Conservation (phyloP, 2,329 filamentous ascomycete species). For the Penicillium oxalicum region DNA sequence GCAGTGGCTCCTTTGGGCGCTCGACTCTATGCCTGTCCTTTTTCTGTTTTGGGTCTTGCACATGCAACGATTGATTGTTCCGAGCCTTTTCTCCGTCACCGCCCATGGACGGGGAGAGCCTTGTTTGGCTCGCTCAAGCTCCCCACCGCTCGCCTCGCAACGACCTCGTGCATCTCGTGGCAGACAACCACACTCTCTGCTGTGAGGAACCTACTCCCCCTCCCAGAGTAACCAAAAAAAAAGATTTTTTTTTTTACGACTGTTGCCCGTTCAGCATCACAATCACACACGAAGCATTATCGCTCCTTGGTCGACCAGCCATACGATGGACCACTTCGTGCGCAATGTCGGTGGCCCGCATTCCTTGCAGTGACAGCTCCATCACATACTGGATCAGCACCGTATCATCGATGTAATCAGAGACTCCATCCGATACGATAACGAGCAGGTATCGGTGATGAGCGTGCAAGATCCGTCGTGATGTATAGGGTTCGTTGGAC, state of each 20-base stretch:
- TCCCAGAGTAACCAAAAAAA: too few species aligned
- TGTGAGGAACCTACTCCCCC: too few species aligned
- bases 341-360: slow-evolving; percentile 26
- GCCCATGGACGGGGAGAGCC: too few species aligned
- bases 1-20: too few species aligned
- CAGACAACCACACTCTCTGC: too few species aligned
- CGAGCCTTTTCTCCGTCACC: too few species aligned
- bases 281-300: slow-evolving; percentile 32
- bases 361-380: slow-evolving; percentile 24
- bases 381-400: slow-evolving; percentile 28
- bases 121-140: too few species aligned
- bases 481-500: slow-evolving; percentile 29
- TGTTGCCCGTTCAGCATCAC: slow-evolving; percentile 26
- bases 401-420: slow-evolving; percentile 24
- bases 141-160: too few species aligned
- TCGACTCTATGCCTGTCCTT: too few species aligned
- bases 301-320: slow-evolving; percentile 18
- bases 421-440: slow-evolving; percentile 29
- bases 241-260: slow-evolving; percentile 7
- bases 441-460: slow-evolving; percentile 26
- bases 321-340: slow-evolving; percentile 19
- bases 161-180: too few species aligned
- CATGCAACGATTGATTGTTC: too few species aligned
- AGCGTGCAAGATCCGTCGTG: slow-evolving; percentile 17
- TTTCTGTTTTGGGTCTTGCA: too few species aligned